These are phyloP conservation scores for Echinosophora koreensis DNA, from an alignment of 306 rosid genomes.

Conservation along the genomic window DNA sequence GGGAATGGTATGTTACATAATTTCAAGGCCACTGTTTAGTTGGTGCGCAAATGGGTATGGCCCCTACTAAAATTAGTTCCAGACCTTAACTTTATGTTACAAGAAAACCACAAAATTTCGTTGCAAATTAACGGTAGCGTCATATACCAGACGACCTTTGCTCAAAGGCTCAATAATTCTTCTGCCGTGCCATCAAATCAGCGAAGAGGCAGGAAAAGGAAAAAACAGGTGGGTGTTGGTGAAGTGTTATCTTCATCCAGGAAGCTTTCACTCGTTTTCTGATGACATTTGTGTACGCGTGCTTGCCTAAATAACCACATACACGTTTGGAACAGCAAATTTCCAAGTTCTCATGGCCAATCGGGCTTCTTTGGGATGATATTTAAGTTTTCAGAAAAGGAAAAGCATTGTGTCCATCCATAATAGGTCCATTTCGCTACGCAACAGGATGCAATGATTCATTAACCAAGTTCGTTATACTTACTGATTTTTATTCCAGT, in stretches of 20 bases:
- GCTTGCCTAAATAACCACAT: constrained; percentile 42
- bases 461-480: neutral
- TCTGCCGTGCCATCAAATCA: constrained; percentile 45
- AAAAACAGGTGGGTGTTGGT: neutral
- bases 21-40: constrained; percentile 19
- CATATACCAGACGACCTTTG: constrained; percentile 29
- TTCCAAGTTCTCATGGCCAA: neutral
- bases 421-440: constrained; percentile 1
- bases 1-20: neutral
- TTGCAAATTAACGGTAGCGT: constrained; percentile 37
- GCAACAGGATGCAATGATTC: constrained; percentile 1
- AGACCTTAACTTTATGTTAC: constrained; percentile 18
- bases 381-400: neutral
- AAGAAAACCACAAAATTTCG: constrained; percentile 34
- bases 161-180: constrained; percentile 43
- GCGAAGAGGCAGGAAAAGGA: constrained; percentile 18
- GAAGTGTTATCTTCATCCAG: constrained; percentile 26
- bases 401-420: neutral
- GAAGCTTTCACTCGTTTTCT: constrained; percentile 23
- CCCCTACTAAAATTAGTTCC: constrained; percentile 27
- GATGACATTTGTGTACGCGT: constrained; percentile 24
- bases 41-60: neutral
- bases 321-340: constrained; percentile 5
- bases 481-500: constrained; percentile 9
- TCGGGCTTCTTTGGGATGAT: neutral